Conservation (phyloP, 2,329 filamentous ascomycete genomes). For the Neonectria hederae region DNA sequence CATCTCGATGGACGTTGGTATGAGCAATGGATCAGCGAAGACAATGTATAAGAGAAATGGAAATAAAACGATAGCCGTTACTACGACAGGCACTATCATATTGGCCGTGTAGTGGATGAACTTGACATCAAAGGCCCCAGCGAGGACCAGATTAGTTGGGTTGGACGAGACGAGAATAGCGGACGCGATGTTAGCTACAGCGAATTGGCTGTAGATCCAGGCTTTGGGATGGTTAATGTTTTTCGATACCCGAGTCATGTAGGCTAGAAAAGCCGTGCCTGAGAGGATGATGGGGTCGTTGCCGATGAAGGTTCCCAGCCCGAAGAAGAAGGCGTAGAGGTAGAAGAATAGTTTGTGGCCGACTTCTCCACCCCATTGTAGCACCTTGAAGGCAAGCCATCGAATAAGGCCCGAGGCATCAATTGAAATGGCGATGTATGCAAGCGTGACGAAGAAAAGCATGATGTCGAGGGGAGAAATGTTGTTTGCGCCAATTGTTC, state of each 20-base stretch:
- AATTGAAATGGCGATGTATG: constrained; percentile 81
- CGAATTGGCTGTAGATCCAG: constrained; percentile 79
- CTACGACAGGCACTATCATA: constrained; percentile 76
- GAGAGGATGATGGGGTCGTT: constrained; percentile 81
- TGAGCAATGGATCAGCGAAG: constrained; percentile 70
- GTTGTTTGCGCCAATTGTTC: constrained; percentile 71
- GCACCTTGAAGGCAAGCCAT: constrained; percentile 74
- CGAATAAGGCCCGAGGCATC: constrained; percentile 79
- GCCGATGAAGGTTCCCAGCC: constrained; percentile 73
- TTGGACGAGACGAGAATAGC: constrained; percentile 82
- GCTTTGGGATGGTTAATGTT: constrained; percentile 77
- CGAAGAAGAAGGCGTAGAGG: constrained; percentile 77
- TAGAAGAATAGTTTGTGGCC: constrained; percentile 77
- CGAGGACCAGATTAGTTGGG: constrained; percentile 78
- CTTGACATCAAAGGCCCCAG: constrained; percentile 75
- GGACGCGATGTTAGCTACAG: constrained; percentile 77
- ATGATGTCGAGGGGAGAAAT: constrained; percentile 79
- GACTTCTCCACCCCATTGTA: constrained; percentile 72
- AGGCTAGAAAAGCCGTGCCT: constrained; percentile 79
- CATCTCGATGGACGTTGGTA: constrained; percentile 73
- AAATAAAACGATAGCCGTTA: constrained; percentile 74
- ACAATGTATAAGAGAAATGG: constrained; percentile 76
- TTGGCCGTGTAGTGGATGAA: constrained; percentile 81
- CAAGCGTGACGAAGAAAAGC: constrained; percentile 77
- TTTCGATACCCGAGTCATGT: constrained; percentile 79